Evolutionary conservation across 176 grass and related monocot species (phyloP).

Genomic region (Rhynchospora breviuscula): DNA sequence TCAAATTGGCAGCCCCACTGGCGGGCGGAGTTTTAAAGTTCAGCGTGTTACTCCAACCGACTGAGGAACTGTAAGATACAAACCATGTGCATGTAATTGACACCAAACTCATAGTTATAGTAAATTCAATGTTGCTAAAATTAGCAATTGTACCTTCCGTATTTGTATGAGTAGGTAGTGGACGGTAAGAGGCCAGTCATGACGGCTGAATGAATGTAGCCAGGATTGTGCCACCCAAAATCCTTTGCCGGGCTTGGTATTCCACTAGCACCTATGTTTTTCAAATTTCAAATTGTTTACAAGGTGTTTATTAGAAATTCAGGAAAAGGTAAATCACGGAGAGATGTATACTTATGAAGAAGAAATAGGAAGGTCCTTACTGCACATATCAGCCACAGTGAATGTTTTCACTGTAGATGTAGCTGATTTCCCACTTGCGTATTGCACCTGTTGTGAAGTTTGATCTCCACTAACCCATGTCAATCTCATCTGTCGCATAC

Average conservation of each 20-base stretch:
- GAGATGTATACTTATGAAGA: too few species aligned
- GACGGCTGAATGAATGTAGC: not conserved
- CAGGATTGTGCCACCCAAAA: not conserved
- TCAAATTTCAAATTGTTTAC: not conserved
- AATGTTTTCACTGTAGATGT: not conserved
- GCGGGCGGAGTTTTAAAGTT: slow-evolving; percentile 55
- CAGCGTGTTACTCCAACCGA: slow-evolving; percentile 46
- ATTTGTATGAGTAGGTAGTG: slow-evolving; percentile 45
- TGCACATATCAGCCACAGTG: not conserved
- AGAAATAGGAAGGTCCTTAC: not conserved
- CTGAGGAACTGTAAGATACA: slow-evolving; percentile 36
- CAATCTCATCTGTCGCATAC: too few species aligned
- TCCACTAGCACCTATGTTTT: not conserved
- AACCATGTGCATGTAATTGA: not conserved
- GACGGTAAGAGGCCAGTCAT: slow-evolving; percentile 50
- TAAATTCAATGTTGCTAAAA: not conserved
- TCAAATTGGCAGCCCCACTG: slow-evolving; percentile 36
- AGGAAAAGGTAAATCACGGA: not conserved
- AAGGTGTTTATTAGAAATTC: not conserved
- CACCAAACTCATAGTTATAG: too few species aligned
- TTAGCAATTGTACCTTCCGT: slow-evolving; percentile 39
- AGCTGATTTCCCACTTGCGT: not conserved
- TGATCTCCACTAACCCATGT: too few species aligned
- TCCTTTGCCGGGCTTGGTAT: not conserved
- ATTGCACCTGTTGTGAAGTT: not conserved